Conservation (phyloP, 345 rosid species). For the Salix dunnii region DNA sequence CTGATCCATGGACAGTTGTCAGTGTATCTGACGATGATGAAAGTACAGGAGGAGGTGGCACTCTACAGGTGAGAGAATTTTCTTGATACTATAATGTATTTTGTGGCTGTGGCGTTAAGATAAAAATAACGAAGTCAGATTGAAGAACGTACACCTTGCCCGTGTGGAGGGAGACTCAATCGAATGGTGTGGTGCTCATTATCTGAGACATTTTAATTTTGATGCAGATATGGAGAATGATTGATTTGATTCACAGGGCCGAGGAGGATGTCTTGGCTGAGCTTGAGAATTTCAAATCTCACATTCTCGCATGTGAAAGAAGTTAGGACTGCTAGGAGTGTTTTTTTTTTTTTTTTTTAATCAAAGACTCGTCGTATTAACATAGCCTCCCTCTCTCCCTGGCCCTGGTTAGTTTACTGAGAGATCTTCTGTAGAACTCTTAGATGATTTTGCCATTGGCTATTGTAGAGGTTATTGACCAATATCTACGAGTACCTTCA, state of each 20-base stretch:
- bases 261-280: slow-evolving; percentile 59
- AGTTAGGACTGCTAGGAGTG: neutral
- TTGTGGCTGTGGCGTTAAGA: too few relatives aligned
- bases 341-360: neutral
- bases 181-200: neutral
- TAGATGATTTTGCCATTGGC: too few relatives aligned
- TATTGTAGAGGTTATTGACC: too few relatives aligned
- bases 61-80: slow-evolving; percentile 45
- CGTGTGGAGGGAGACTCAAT: neutral
- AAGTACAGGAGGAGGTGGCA: slow-evolving; percentile 65
- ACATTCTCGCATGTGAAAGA: slow-evolving; percentile 33
- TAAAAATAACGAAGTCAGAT: too few relatives aligned
- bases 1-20: slow-evolving; percentile 64
- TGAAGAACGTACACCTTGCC: too few relatives aligned
- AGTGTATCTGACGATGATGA: slow-evolving; percentile 68
- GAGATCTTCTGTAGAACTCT: too few relatives aligned
- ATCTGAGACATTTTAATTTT: neutral
- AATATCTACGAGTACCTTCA: too few relatives aligned
- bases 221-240: slow-evolving; percentile 67
- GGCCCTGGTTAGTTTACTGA: too few relatives aligned
- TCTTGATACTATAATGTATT: neutral
- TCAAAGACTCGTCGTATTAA: too few relatives aligned
- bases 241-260: slow-evolving; percentile 55
- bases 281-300: slow-evolving; percentile 47
- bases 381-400: too few relatives aligned